Base-by-base conservation (phyloP, 2,329 filamentous ascomycete species). In the Simplicillium aogashimaense region DNA sequence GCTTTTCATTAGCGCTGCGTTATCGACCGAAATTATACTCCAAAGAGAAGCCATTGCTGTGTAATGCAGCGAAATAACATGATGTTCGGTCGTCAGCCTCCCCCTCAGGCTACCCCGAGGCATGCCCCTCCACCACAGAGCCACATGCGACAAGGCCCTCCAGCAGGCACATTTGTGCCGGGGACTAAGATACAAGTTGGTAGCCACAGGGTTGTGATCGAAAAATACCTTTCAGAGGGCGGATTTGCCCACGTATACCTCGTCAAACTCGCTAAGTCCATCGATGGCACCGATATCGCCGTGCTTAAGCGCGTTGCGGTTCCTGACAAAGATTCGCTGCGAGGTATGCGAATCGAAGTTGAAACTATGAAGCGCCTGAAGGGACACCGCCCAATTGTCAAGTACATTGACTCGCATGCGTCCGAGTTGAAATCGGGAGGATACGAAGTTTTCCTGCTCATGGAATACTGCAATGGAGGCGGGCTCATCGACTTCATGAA, bases 331-430 rank as follows among this genome's bases (percentile, higher is more conserved):
- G 86, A 94, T 48, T 79, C 90, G 43, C 71, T 98, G 65, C 85
- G 86, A 47, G 89, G 86, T 62, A 97, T 98, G 92, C 81, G 92
- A 61, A 97, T 82, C 50, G 92, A 98, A 71, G 92, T 98, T 52
- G 92, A 98, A 68, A 98, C 92, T 12, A 98, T 98, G 92, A 98
- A 98, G 79, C 89, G 92, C 64, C 74, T 98, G 53, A 95, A 95
- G 70, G 92, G 92, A 42, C 92, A 97, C 72, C 80, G 81, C 47
- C 83, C 92, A 53, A 97, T 98, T 56, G 92, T 98, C 53, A 95
- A 84, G 43, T 98, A 98, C 65, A 89, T 97, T 60, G 92, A 98
- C 68, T 97, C 90, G 49, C 92, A 98, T 64, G 92, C 92, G 30
- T 95, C 88, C 13, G 89, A 97, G 64, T 69, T 97, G 52, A 83